A percentile compares a stretch with the other conserved stretches of the same genome.
These are phyloP conservation scores for Lasiodiplodia sp. DNA, from an alignment of 2,329 filamentous ascomycete species.

Conservation along the genomic window DNA sequence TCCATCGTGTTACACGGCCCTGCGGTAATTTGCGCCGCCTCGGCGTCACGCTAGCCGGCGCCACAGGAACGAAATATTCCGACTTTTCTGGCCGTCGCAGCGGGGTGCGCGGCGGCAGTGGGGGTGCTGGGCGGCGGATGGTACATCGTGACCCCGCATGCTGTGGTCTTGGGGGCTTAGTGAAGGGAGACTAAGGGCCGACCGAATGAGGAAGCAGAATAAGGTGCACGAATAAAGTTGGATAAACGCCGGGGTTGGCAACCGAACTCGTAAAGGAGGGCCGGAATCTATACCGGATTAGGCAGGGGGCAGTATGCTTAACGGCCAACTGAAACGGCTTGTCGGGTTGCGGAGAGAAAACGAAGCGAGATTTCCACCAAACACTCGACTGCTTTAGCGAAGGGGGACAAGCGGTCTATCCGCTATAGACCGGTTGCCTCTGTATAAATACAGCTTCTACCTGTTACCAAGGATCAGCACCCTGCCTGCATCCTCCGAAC, in stretches of 20 bases:
- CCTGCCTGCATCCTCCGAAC: not conserved
- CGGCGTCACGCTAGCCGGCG: not conserved
- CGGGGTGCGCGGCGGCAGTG: not conserved
- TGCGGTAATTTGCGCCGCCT: slow-evolving; percentile 19
- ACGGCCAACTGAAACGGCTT: slow-evolving; percentile 16
- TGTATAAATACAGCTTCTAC: not conserved
- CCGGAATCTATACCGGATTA: not conserved
- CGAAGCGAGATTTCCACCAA: slow-evolving; percentile 17
- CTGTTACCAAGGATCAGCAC: not conserved
- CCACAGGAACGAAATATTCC: slow-evolving; percentile 12
- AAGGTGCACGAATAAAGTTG: slow-evolving; percentile 22
- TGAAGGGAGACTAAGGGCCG: not conserved
- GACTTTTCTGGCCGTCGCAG: not conserved
- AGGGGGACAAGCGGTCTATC: not conserved
- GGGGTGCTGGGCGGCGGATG: not conserved
- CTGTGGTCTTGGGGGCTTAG: not conserved
- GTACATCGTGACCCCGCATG: not conserved
- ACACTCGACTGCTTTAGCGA: not conserved
- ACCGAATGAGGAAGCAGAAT: not conserved
- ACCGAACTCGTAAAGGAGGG: not conserved
- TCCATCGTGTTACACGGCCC: not conserved
- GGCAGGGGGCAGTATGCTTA: slow-evolving; percentile 20
- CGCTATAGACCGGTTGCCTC: not conserved
- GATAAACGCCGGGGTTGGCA: not conserved
- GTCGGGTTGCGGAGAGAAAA: slow-evolving; percentile 9